A percentile compares a stretch with the other conserved stretches of the same genome.
Evolutionary conservation across 495 filamentous ascomycete species (phyloP).

Genomic region (Staphylotrichum tortipilum): DNA sequence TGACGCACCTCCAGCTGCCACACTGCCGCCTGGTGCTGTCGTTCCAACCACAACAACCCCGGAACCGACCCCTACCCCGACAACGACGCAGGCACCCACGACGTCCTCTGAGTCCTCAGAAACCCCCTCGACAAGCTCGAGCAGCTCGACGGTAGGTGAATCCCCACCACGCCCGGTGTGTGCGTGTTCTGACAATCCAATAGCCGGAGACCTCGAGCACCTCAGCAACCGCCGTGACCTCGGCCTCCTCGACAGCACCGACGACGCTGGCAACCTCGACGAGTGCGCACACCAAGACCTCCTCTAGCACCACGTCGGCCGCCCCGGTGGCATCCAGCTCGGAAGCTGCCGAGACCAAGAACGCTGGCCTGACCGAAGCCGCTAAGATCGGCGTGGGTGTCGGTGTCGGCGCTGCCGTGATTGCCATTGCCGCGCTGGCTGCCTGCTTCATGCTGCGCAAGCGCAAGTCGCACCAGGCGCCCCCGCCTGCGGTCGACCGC

Average conservation of each 20-base stretch:
- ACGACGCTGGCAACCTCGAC: background rate
- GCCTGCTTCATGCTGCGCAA: slow-evolving; percentile 26
- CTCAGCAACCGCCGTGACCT: background rate
- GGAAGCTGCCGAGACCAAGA: slow-evolving; percentile 11
- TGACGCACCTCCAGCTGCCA: too few relatives aligned
- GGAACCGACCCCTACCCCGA: slow-evolving; percentile 8
- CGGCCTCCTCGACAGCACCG: background rate
- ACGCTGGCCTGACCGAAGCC: slow-evolving; percentile 20
- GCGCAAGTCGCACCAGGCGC: slow-evolving; percentile 13
- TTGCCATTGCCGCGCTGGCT: slow-evolving; percentile 22
- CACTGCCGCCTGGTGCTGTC: background rate
- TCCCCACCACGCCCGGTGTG: too few relatives aligned
- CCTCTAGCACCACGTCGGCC: slow-evolving; percentile 5
- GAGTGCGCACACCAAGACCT: background rate
- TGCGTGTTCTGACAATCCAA: background rate
- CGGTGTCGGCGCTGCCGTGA: slow-evolving; percentile 27
- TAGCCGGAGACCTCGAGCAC: background rate
- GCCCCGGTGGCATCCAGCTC: slow-evolving; percentile 8
- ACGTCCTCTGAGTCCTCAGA: background rate
- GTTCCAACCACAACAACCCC: background rate
- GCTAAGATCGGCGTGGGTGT: slow-evolving; percentile 39
- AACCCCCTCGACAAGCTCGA: background rate
- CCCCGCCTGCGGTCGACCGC: slow-evolving; percentile 2
- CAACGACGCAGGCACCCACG: slow-evolving; percentile 5
- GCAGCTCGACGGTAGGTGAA: background rate